These are phyloP conservation scores for Saccharomyces hybrid DNA, from an alignment of 1,139 yeast species.

Conservation along the genomic window DNA sequence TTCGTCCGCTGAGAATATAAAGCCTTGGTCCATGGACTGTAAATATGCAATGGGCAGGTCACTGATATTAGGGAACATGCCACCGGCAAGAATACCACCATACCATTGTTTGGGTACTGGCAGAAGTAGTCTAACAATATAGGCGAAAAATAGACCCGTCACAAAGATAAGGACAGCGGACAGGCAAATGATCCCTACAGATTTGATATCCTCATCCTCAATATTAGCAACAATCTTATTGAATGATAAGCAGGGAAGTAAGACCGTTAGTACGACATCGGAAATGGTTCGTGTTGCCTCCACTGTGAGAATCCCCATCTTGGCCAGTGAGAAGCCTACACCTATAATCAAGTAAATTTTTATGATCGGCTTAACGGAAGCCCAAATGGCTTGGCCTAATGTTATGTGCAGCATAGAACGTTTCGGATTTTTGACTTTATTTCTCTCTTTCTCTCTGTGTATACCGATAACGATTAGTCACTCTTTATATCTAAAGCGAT, in stretches of 20 bases:
- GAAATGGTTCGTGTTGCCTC: slow-evolving; percentile 70
- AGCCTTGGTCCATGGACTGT: slow-evolving; percentile 67
- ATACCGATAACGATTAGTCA: background rate
- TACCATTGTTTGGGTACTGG: slow-evolving; percentile 68
- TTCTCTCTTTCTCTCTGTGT: background rate
- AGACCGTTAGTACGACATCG: slow-evolving; percentile 57
- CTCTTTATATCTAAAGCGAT: background rate
- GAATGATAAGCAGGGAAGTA: slow-evolving; percentile 76
- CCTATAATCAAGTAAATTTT: slow-evolving; percentile 78
- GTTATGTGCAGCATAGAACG: slow-evolving; percentile 18
- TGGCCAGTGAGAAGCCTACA: slow-evolving; percentile 62
- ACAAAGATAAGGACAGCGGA: slow-evolving; percentile 28
- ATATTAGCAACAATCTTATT: slow-evolving; percentile 67
- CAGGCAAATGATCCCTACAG: slow-evolving; percentile 67
- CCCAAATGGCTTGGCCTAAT: slow-evolving; percentile 66
- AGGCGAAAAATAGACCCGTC: slow-evolving; percentile 29
- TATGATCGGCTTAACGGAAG: slow-evolving; percentile 83
- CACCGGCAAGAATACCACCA: slow-evolving; percentile 78
- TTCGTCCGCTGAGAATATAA: slow-evolving; percentile 49
- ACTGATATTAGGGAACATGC: slow-evolving; percentile 66
- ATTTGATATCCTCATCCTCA: slow-evolving; percentile 64
- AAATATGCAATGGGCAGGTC: slow-evolving; percentile 90
- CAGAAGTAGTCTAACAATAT: slow-evolving; percentile 28
- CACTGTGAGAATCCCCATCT: slow-evolving; percentile 59
- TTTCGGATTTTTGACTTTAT: background rate